phyloP scores from a whole-genome alignment of 129 eudicot genomes.

The Lonicera japonica region DNA sequence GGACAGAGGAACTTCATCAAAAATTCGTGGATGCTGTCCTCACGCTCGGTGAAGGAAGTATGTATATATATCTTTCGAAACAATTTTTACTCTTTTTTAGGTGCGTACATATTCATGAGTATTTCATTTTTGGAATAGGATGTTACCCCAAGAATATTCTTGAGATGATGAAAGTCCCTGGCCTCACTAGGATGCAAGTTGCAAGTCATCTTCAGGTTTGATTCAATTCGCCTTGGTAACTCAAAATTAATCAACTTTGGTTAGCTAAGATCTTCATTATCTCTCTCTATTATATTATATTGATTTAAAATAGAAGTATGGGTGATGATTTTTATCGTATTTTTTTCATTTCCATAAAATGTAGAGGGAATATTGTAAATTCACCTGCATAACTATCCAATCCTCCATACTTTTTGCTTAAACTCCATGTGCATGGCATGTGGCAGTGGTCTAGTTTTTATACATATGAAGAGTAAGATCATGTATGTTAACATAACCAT shows the following conservation, averaged over 20 bases:
- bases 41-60: slow-evolving; percentile 47
- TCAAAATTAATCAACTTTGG: neutral
- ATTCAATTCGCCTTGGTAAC: neutral
- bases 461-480: neutral
- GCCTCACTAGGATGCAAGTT: slow-evolving; percentile 38
- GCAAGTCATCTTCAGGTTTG: slow-evolving; percentile 47
- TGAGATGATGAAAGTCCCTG: slow-evolving; percentile 35
- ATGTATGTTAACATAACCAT: neutral
- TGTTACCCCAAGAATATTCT: slow-evolving; percentile 34
- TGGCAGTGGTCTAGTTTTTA: too few species aligned
- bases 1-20: slow-evolving; percentile 46
- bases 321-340: neutral
- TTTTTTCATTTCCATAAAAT: neutral
- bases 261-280: neutral
- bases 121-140: slow-evolving; percentile 14
- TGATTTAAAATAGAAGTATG: neutral
- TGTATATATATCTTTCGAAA: neutral
- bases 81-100: neutral
- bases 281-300: neutral
- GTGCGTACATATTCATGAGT: neutral
- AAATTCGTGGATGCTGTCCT: slow-evolving; percentile 31
- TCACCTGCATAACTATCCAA: neutral
- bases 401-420: neutral
- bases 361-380: neutral
- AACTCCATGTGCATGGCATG: too few species aligned